Percentiles rank a stretch among this genome's conserved stretches.
These are phyloP conservation scores for Vararia minispora DNA, from an alignment of 768 basidiomycete genomes.

Conservation along the genomic window DNA sequence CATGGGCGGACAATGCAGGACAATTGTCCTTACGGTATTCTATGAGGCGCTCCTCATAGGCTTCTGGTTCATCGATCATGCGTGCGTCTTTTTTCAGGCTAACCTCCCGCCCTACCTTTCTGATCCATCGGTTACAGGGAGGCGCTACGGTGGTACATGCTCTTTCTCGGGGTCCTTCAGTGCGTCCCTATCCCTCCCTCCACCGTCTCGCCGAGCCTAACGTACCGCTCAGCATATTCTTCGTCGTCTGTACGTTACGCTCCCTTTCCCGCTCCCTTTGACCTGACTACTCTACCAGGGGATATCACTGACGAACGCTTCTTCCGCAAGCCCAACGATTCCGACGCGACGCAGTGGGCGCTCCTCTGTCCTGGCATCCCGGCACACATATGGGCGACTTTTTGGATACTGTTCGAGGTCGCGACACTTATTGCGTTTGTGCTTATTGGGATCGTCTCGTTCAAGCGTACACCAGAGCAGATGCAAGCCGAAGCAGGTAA, in stretches of 20 bases:
- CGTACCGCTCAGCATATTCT: conserved; percentile 47
- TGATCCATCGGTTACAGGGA: conserved; percentile 31
- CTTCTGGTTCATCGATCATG: conserved; percentile 94
- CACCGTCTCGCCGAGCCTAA: conserved; percentile 5
- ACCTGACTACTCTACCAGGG: conserved; percentile 35
- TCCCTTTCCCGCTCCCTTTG: background rate
- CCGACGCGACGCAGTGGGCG: conserved; percentile 84
- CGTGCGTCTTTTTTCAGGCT: conserved; percentile 33
- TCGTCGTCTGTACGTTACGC: conserved; percentile 64
- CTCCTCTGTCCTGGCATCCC: conserved; percentile 60
- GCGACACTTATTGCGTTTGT: conserved; percentile 67
- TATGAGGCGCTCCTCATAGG: conserved; percentile 85
- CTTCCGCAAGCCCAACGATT: conserved; percentile 90
- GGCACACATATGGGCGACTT: conserved; percentile 78
- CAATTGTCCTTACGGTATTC: conserved; percentile 68
- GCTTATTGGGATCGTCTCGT: conserved; percentile 70
- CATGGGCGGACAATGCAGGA: too few relatives aligned
- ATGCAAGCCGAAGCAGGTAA: conserved; percentile 69
- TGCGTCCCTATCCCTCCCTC: conserved; percentile 19
- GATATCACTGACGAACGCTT: conserved; percentile 91
- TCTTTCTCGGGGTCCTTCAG: conserved; percentile 83
- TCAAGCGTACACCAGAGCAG: conserved; percentile 49
- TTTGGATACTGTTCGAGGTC: conserved; percentile 78
- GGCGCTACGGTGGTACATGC: conserved; percentile 75
- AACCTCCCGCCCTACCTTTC: conserved; percentile 1